Conservation (phyloP, 495 filamentous ascomycete genomes). For the Xylaria telfairii region DNA sequence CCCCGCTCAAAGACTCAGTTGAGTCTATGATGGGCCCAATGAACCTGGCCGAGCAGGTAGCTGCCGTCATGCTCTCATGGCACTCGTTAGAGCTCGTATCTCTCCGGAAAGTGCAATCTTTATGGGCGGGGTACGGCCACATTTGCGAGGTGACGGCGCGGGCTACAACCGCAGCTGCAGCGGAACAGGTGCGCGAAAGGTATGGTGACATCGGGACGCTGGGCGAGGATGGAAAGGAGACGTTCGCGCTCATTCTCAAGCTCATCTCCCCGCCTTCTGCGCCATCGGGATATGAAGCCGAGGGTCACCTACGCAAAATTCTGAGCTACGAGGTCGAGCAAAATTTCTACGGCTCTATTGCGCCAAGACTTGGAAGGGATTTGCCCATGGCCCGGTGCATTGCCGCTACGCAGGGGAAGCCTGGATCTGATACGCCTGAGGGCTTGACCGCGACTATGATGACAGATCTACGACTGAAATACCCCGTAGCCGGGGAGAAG, state of each 20-base stretch:
- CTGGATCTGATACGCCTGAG: constrained; percentile 38
- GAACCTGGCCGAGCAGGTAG: constrained; percentile 30
- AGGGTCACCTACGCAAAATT: constrained; percentile 55
- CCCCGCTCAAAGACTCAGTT: background rate
- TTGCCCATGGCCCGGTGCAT: constrained; percentile 41
- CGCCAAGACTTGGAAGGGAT: constrained; percentile 34
- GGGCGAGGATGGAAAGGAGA: constrained; percentile 6
- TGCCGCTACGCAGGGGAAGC: constrained; percentile 35
- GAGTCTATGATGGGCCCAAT: constrained; percentile 21
- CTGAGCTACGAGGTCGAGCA: constrained; percentile 56
- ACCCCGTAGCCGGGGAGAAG: constrained; percentile 37
- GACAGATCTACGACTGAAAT: constrained; percentile 34
- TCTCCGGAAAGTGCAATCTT: constrained; percentile 37
- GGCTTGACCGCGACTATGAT: constrained; percentile 42
- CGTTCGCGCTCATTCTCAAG: constrained; percentile 47
- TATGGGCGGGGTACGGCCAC: constrained; percentile 56
- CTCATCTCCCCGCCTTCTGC: constrained; percentile 42
- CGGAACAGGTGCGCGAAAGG: constrained; percentile 25
- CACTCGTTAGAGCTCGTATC: constrained; percentile 39
- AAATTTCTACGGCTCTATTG: constrained; percentile 50
- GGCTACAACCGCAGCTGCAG: constrained; percentile 22
- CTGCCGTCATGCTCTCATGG: constrained; percentile 36
- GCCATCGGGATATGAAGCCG: constrained; percentile 32
- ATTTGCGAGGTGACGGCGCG: constrained; percentile 48
- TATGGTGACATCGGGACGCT: constrained; percentile 13